Evolutionary conservation across 1,139 yeast species (phyloP), one percentile per base, ranked within the genome.

Genomic region (Ogataea hybrid): DNA sequence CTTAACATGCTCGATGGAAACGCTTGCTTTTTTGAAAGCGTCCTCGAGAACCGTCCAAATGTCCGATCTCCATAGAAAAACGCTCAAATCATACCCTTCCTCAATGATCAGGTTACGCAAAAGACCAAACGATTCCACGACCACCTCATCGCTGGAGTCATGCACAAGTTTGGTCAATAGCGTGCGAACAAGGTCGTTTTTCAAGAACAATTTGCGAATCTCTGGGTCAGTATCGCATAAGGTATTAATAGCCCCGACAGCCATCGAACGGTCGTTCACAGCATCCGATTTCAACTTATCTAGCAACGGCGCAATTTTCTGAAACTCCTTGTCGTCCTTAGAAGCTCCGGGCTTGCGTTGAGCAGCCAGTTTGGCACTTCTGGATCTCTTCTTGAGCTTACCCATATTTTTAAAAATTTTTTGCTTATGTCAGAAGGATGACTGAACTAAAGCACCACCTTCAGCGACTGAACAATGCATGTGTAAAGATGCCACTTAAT

Each of bases 71-170:
- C 95, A 84, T 43, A 85, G 63, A 60, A 77, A 79, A 23, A 77
- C 75, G 28, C 89, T 79, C 22, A 87, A 75, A 49, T 87, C 95
- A 54, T 87, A 81, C n/a, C 96, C 97, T 64, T 88, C 95, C 59
- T 88, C 95, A 39, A 87, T 71, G 4, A 84, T 82, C 41, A 90
- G 58, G 58, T 86, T 88, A 59, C 96, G 75, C 51, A 92, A 66
- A 38, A 90, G 68, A 1, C 96, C 97, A 57, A 77, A 84, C 0
- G 90, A 73, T 54, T 85, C 95, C 17, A 85, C 84, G 12, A 84
- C 81, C 39, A 87, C 77, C 53, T 88, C 95, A 42, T 79, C 81
- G 53, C 81, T 79, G 18, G 73, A 61, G 57, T 88, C 96, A 38
- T 75, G 76, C 32, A 89, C 63, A 33, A 84, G 71, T 44, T 79